Evolutionary conservation across 441 rosid genomes (phyloP).

Genomic region (Melianthus villosus): DNA sequence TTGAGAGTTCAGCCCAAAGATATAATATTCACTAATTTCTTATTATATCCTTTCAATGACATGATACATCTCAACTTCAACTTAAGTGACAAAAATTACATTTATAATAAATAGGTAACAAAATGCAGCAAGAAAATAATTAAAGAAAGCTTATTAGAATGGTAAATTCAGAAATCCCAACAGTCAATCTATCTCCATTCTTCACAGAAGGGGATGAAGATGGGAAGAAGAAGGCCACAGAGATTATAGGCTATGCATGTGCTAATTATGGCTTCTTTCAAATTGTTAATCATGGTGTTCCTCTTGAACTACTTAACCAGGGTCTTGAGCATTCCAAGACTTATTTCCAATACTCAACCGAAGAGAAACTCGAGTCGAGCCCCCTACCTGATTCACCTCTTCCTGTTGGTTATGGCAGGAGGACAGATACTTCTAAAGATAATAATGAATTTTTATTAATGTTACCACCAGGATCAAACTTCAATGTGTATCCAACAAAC

Average conservation of each 20-base stretch:
- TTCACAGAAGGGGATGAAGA: background rate
- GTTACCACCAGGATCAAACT: background rate
- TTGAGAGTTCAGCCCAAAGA: no score
- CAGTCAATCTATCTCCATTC: background rate
- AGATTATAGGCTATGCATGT: background rate
- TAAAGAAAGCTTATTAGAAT: no score
- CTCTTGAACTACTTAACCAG: background rate
- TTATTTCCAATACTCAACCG: background rate
- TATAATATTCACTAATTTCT: no score
- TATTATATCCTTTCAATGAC: no score
- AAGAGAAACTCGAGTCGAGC: background rate
- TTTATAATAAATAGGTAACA: no score
- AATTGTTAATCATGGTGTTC: background rate
- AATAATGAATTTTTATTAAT: background rate
- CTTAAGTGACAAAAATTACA: no score
- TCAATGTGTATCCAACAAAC: background rate
- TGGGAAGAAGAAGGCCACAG: background rate
- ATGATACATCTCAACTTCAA: no score
- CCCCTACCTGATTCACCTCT: background rate
- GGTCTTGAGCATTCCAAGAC: background rate
- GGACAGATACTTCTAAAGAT: background rate
- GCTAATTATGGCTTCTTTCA: background rate
- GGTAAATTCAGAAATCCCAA: slow-evolving; percentile 2
- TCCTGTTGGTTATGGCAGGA: background rate
- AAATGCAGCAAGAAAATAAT: no score